A percentile compares a stretch with the other conserved stretches of the same genome.
phyloP scores from a whole-genome alignment of 2,329 filamentous ascomycete species.

The Blastomyces gilchristii region DNA sequence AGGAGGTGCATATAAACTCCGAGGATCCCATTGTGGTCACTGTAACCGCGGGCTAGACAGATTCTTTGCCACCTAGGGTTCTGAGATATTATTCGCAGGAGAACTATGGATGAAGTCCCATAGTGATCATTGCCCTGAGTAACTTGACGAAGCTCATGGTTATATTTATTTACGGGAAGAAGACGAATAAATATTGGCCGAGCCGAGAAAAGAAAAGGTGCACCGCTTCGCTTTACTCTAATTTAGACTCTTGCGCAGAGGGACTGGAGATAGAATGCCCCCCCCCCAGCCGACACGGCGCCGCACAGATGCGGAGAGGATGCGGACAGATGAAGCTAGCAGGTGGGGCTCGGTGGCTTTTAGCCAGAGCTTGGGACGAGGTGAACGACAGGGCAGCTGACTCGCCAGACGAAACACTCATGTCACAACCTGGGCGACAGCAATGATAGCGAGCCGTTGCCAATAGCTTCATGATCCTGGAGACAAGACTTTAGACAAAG shows the following conservation, averaged over 20 bases:
- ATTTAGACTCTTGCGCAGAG: not conserved
- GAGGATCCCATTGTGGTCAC: not conserved
- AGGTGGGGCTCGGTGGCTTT: not conserved
- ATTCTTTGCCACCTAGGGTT: not conserved
- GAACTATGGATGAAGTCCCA: conserved; percentile 1
- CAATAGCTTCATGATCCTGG: not conserved
- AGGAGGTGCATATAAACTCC: not conserved
- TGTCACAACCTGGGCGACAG: not conserved
- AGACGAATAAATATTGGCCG: not conserved
- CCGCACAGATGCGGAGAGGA: not conserved
- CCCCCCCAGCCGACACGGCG: not conserved
- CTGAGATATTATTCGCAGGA: not conserved
- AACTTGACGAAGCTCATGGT: not conserved
- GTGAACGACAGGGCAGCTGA: not conserved
- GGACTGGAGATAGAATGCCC: not conserved
- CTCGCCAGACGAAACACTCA: not conserved
- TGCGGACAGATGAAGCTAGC: not conserved
- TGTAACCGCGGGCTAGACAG: not conserved
- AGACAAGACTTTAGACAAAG: not conserved
- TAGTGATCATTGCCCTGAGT: not conserved
- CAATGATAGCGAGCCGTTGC: not conserved
- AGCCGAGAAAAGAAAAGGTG: not conserved
- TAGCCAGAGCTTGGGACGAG: not conserved
- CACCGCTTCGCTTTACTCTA: not conserved
- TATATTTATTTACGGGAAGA: no score